Conservation (phyloP, 306 rosid species). For the Trichosanthes cucumerina region DNA sequence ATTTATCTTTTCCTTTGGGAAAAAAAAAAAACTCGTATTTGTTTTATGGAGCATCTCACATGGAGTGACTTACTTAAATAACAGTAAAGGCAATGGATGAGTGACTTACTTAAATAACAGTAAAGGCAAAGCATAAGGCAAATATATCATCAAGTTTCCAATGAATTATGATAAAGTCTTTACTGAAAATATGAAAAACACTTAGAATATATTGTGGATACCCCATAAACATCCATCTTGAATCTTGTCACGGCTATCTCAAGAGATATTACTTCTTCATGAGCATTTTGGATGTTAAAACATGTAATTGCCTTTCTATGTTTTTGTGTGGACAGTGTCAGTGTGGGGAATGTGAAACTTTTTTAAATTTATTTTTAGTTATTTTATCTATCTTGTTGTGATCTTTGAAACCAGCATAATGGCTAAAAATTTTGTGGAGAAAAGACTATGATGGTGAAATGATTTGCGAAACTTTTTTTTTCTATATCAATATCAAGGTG, state of each 20-base stretch:
- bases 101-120: not conserved
- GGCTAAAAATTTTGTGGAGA: not conserved
- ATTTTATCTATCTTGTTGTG: not conserved
- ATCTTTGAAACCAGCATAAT: not conserved
- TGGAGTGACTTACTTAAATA: not conserved
- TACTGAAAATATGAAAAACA: not conserved
- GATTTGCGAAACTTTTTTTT: not conserved
- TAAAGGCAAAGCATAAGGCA: not conserved
- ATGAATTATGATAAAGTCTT: not conserved
- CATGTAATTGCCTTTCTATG: not conserved
- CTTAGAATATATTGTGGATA: not conserved
- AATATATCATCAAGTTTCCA: not conserved
- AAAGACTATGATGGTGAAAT: not conserved
- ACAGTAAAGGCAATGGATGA: not conserved
- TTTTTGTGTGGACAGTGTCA: not conserved
- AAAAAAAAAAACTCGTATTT: not conserved
- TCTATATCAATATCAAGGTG: not conserved
- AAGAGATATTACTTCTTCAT: not conserved
- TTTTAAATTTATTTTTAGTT: not conserved
- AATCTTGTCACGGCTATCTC: not conserved
- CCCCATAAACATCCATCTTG: not conserved
- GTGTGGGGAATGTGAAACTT: not conserved
- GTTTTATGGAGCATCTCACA: not conserved
- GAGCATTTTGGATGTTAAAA: not conserved
- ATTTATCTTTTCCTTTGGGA: not conserved